Evolutionary conservation across 2,329 filamentous ascomycete species (phyloP).

Genomic region (Colletotrichum falcatum): DNA sequence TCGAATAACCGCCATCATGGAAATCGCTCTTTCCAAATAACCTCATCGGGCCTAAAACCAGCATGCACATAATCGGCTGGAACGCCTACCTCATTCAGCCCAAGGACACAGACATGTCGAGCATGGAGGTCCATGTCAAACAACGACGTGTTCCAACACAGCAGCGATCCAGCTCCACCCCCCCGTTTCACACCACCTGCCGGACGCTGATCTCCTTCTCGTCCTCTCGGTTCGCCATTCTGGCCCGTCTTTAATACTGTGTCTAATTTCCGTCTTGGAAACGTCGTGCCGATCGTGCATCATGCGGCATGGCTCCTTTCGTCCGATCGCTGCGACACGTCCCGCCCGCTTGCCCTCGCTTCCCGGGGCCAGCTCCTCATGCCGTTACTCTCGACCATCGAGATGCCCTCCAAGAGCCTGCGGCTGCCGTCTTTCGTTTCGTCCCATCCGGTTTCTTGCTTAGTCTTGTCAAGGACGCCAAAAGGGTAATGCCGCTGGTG

Average conservation of each 20-base stretch:
- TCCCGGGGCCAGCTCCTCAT: slow-evolving; percentile 7
- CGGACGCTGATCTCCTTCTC: neutral
- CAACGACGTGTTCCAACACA: slow-evolving; percentile 21
- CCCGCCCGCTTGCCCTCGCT: slow-evolving; percentile 24
- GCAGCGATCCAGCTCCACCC: slow-evolving; percentile 8
- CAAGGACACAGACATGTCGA: slow-evolving; percentile 11
- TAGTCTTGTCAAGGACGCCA: neutral
- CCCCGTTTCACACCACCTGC: slow-evolving; percentile 13
- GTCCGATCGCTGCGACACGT: slow-evolving; percentile 34
- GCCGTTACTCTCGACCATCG: slow-evolving; percentile 16
- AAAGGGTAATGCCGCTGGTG: slow-evolving; percentile 4
- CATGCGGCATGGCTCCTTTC: slow-evolving; percentile 28
- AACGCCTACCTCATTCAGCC: neutral
- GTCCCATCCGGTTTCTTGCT: slow-evolving; percentile 15
- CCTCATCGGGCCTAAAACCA: neutral
- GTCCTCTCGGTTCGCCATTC: neutral
- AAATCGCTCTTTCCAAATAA: neutral
- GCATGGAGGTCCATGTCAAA: slow-evolving; percentile 34
- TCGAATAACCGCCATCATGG: slow-evolving; percentile 12
- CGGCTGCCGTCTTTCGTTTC: slow-evolving; percentile 31
- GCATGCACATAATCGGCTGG: neutral
- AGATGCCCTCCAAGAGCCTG: neutral
- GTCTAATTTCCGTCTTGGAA: slow-evolving; percentile 1
- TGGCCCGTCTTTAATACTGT: slow-evolving; percentile 4
- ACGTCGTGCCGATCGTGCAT: slow-evolving; percentile 21